These are phyloP conservation scores for Blepharisma stoltei DNA, from an alignment of 73 alveolate genomes.

Conservation along the genomic window DNA sequence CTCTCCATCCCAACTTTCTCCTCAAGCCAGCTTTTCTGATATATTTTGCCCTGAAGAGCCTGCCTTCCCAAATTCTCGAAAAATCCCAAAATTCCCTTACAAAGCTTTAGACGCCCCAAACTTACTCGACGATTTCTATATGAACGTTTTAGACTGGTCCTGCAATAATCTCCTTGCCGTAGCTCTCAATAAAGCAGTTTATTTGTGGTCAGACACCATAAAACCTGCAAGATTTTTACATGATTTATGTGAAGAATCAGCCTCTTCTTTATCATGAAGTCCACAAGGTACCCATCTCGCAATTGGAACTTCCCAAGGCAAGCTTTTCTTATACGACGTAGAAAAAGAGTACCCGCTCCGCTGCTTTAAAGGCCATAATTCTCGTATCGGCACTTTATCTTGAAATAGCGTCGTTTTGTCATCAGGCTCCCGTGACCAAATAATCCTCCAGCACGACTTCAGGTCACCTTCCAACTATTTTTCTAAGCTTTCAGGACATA, in stretches of 20 bases:
- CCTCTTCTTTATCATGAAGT: slow-evolving; percentile 54
- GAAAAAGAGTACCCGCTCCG: slow-evolving; percentile 55
- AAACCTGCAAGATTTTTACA: slow-evolving; percentile 51
- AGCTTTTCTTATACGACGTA: slow-evolving; percentile 75
- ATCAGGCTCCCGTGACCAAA: slow-evolving; percentile 92
- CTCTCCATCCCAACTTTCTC: no score
- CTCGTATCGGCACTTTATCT: slow-evolving; percentile 87
- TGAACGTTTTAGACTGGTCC: slow-evolving; percentile 92
- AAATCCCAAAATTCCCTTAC: slow-evolving; percentile 78
- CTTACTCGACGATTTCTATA: slow-evolving; percentile 91
- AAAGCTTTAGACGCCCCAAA: slow-evolving; percentile 92
- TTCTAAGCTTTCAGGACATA: slow-evolving; percentile 53
- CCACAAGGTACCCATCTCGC: slow-evolving; percentile 68
- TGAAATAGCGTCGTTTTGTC: slow-evolving; percentile 82
- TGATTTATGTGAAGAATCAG: slow-evolving; percentile 58
- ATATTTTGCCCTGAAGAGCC: background rate
- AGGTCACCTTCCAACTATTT: slow-evolving; percentile 42
- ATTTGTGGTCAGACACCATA: slow-evolving; percentile 64
- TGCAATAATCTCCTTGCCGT: slow-evolving; percentile 81
- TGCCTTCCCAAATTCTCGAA: slow-evolving; percentile 28
- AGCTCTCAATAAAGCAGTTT: slow-evolving; percentile 58
- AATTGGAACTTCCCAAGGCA: slow-evolving; percentile 80
- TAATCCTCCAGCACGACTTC: slow-evolving; percentile 85
- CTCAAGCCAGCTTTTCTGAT: no score
- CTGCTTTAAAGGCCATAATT: slow-evolving; percentile 69